Conservation (phyloP, 75 land plant genomes). For the Selaginella tamariscina region DNA sequence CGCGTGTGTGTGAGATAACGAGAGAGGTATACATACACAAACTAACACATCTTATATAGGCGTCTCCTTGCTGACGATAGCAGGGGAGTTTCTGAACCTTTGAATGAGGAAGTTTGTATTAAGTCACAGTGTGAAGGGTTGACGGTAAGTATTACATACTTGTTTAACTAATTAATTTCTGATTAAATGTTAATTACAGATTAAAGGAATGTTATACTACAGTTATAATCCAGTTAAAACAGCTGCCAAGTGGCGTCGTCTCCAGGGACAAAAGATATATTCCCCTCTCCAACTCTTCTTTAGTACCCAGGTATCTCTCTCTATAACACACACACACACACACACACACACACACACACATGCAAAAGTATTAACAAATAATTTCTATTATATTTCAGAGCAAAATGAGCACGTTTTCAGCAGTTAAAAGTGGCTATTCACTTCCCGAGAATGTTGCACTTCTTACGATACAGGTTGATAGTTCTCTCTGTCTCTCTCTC, state of each 20-base stretch:
- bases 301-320: constrained; percentile 15
- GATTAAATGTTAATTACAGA: constrained; percentile 15
- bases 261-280: constrained; percentile 26
- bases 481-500: neutral
- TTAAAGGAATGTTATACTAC: constrained; percentile 26
- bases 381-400: neutral
- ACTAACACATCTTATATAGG: constrained; percentile 36
- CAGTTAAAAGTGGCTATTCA: constrained; percentile 26
- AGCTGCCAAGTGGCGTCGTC: constrained; percentile 35
- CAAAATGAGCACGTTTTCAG: constrained; percentile 22
- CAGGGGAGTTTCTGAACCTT: constrained; percentile 63
- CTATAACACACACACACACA: too few species aligned
- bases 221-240: constrained; percentile 15
- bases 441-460: constrained; percentile 41
- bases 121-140: constrained; percentile 38
- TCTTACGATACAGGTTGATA: constrained; percentile 34
- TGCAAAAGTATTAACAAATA: too few species aligned
- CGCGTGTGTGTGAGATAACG: neutral
- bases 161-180: neutral
- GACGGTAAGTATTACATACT: constrained; percentile 33
- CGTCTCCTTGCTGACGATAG: constrained; percentile 71
- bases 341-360: too few species aligned
- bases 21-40: too few species aligned
- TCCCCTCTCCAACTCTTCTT: constrained; percentile 33
- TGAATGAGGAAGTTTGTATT: constrained; percentile 65